Base-by-base conservation (phyloP, 2,329 filamentous ascomycete genomes). In the Penicillium crustosum region DNA sequence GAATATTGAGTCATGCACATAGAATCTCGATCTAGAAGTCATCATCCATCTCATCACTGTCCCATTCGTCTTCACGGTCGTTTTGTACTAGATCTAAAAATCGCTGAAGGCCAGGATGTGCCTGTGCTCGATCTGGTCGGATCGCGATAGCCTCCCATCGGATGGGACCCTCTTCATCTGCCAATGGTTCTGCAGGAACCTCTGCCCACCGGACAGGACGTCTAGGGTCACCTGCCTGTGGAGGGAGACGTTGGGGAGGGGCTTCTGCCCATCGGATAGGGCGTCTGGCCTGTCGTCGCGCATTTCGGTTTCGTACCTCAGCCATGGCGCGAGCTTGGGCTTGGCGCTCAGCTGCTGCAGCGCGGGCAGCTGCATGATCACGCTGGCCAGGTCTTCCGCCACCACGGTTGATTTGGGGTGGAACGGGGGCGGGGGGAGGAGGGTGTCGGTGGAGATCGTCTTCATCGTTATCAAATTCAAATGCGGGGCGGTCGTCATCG, bases 11-110 rank as follows among this genome's bases (percentile, higher is more conserved):
- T 33, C 27, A 21, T 19, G 27, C 25, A 44, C 47, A 33, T 58
- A 29, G 25, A 35, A 31, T 6, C 25, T n/a, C 36, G 9, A 55
- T 43, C 55, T 59, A 71, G 27, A 72, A 72, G 49, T 66, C 69
- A 43, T 79, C 79, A 19, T 82, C 81, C 50, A 85, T 61, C 64
- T 84, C 83, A 66, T 85, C 83, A 60, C 81, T 84, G 61, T 85
- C 82, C 83, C 83, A 85, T 57, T 79, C 83, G 62, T 85, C 83
- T 68, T 85, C 83, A 42, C 80, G 76, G 59, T 85, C 83, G 51
- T 80, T 74, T 55, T 74, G 68, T 6, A 81, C 83, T 55, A 85
- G 69, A 42, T 80, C 75, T 36, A 85, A 63, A 61, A 85, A 85
- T 29, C 80, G 72, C 64, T 82, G 79, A 3, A 85, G 68, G 9